Percentiles rank a stretch among this genome's conserved stretches.
phyloP scores from a whole-genome alignment of 1,139 yeast genomes.

The Tardiomyces depauwii region DNA sequence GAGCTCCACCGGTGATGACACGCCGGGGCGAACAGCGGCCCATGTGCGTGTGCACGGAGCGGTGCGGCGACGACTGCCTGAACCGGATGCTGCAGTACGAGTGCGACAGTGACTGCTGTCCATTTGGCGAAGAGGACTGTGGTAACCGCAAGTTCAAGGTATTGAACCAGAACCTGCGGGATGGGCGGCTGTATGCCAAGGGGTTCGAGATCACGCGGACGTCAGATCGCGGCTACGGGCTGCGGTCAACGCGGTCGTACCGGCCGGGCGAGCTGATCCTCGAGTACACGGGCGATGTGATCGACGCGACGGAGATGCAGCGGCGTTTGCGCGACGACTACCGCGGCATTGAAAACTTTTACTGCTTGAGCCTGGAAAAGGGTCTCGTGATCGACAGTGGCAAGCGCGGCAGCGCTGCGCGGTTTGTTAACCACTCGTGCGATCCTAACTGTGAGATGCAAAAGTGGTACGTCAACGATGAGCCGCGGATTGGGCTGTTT shows the following conservation, averaged over 20 bases:
- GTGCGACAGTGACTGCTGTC: slow-evolving; percentile 27
- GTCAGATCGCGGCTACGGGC: slow-evolving; percentile 27
- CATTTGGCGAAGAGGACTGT: slow-evolving; percentile 25
- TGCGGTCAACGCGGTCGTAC: slow-evolving; percentile 26
- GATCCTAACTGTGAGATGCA: slow-evolving; percentile 33
- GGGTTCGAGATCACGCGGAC: slow-evolving; percentile 13
- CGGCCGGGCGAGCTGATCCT: slow-evolving; percentile 28
- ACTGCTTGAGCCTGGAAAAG: slow-evolving; percentile 28
- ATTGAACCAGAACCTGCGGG: slow-evolving; percentile 4
- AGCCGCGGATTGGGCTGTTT: slow-evolving; percentile 32
- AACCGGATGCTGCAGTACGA: slow-evolving; percentile 26
- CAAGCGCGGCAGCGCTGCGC: slow-evolving; percentile 30
- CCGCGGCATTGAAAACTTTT: slow-evolving; percentile 19
- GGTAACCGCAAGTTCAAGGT: slow-evolving; percentile 28
- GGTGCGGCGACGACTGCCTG: slow-evolving; percentile 27
- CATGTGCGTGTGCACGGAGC: slow-evolving; percentile 21
- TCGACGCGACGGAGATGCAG: slow-evolving; percentile 25
- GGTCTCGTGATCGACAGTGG: slow-evolving; percentile 32
- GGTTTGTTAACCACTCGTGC: slow-evolving; percentile 36
- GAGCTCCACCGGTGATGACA: slow-evolving; percentile 11
- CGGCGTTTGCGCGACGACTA: slow-evolving; percentile 20
- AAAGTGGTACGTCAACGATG: slow-evolving; percentile 31
- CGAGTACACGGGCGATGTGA: slow-evolving; percentile 36
- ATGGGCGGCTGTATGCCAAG: slow-evolving; percentile 3
- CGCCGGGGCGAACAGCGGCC: slow-evolving; percentile 11